Base-by-base conservation (phyloP, 192 early-diverging fungal genomes). In the Rhizophlyctis rosea region DNA sequence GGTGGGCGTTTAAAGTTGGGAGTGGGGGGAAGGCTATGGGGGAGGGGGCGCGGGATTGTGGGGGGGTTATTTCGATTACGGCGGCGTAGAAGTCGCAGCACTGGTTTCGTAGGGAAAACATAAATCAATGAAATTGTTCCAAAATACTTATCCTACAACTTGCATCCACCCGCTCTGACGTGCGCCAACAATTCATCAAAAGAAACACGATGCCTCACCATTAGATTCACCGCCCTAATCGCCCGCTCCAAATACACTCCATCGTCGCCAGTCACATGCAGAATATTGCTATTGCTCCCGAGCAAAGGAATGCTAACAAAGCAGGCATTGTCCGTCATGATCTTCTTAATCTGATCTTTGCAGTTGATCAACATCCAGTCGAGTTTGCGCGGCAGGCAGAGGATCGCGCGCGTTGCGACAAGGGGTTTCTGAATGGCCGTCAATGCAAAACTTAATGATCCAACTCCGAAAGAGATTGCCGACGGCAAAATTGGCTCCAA, bases 321-420 rank as follows among this genome's bases (percentile, higher is more conserved):
- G 18, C 83, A 74, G 35, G 81, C 90, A 77, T 93, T 93, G 62
- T 93, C 88, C 33, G 71, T 67, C 87, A 90, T 89, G 58, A 93
- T 88, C 60, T 81, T 74, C 18, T 71, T 65, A 7, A 93, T 59
- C 35, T 84, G 72, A 51, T 87, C 82, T 33, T 79, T 82, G 32
- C 84, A 68, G 58, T 83, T 78, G 14, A 81, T 73, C 27, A 87
- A 67, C 66, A 93, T 76, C 90, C 89, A 93, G 63, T 93, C 91
- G 62, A 90, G 62, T 60, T 93, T 93, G 29, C 88, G 79, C 7
- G 86, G 85, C 5, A 86, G 64, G 49, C 80, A 75, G 18, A 47
- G 71, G 64, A 78, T 71, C 64, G 61, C 73, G 70, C 79, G 85
- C 47, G 55, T 74, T n/a, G n/a, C n/a, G n/a, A n/a, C n/a, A n/a